These are phyloP conservation scores for Tricholoma hemisulphureum DNA, from an alignment of 768 basidiomycete genomes.

Conservation along the genomic window DNA sequence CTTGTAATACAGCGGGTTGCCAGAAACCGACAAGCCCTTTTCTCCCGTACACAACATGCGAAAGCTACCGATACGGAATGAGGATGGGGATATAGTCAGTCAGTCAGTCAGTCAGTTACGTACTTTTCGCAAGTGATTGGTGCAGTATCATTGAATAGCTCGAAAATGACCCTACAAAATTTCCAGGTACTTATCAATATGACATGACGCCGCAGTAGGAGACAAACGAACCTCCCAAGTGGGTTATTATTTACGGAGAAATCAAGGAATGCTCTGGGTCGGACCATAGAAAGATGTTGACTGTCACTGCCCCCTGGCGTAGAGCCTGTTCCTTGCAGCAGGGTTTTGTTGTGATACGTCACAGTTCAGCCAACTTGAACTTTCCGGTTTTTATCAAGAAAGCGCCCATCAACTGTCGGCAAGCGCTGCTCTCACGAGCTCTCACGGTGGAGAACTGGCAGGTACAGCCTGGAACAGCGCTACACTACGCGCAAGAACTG, in stretches of 20 bases:
- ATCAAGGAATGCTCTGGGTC: constrained; percentile 69
- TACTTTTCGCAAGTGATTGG: constrained; percentile 85
- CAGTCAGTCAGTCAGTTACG: constrained; percentile 11
- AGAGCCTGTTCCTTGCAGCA: not conserved
- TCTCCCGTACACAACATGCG: constrained; percentile 85
- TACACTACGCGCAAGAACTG: not conserved
- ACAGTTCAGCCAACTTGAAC: no score
- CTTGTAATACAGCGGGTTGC: constrained; percentile 82
- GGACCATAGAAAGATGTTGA: constrained; percentile 39
- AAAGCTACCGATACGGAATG: constrained; percentile 52
- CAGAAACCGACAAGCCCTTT: constrained; percentile 65
- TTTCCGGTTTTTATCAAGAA: not conserved
- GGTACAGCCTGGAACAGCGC: not conserved
- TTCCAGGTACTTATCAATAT: constrained; percentile 1
- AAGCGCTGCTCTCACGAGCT: not conserved
- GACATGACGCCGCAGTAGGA: not conserved
- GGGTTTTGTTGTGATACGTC: no score
- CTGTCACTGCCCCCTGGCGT: not conserved
- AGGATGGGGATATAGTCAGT: not conserved
- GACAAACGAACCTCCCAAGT: constrained; percentile 50
- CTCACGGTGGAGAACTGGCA: not conserved
- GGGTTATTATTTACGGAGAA: constrained; percentile 50
- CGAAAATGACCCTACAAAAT: constrained; percentile 59
- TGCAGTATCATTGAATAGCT: constrained; percentile 68
- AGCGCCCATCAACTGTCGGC: not conserved